Evolutionary conservation across 1,284 basidiomycete species (phyloP), one percentile per base, ranked within the genome.

Genomic region (Cryptococcus wingfieldii): DNA sequence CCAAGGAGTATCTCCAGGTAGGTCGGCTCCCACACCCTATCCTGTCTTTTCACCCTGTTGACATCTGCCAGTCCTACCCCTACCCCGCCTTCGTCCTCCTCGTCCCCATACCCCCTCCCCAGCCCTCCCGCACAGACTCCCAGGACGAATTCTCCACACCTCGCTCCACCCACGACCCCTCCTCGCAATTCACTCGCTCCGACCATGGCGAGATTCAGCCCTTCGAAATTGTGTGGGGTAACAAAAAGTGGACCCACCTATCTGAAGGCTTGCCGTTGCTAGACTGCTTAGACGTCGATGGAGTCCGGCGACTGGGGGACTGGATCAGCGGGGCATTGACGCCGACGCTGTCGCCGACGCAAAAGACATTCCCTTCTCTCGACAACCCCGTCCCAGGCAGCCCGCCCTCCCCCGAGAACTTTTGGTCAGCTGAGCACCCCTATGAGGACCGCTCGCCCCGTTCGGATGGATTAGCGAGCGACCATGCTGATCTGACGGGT

Each of bases 61-160:
- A 23, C 23, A 23, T 23, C 23, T 23, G 2, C 23, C 55, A 73
- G 72, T 37, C 65, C 0, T 72, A 71, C 38, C 72, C 72, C 1
- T 72, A 70, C 49, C 72, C 72, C 3, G 65, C 71, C 0, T 70
- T 75, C 39, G 69, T 69, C 3, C 59, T 75, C 13, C 45, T 68
- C 19, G 57, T 55, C 2, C 70, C 67, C 14, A 61, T 70, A 2
- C 65, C 67, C 3, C 66, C 65, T 4, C 43, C 51, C 6, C 38
- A 56, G 13, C 43, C 50, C 5, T 31, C 54, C 14, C 38, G 54
- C 23, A 31, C 39, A 4, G 44, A 57, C 13, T 54, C 61, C 16
- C 18, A 34, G 6, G 57, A 64, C 37, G 59, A 55, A 14, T 54
- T 55, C 7, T 43, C 51, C 50, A 16, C 52, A 43, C 46, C 39